These are phyloP conservation scores for Neurospora sp. DNA, from an alignment of 495 filamentous ascomycete species.

Conservation along the genomic window DNA sequence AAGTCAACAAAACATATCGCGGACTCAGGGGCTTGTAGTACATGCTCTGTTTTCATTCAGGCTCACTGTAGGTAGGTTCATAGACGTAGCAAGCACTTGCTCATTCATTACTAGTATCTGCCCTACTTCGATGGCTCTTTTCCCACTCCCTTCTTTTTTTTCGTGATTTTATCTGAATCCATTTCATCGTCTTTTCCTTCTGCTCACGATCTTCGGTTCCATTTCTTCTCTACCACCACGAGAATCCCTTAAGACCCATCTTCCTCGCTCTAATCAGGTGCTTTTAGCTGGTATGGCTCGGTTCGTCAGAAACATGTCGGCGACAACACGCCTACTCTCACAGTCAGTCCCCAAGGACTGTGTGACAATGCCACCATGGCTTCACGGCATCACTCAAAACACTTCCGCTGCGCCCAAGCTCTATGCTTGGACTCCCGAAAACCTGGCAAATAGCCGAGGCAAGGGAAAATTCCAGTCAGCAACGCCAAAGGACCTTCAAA, in stretches of 20 bases:
- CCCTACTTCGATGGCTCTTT: background rate
- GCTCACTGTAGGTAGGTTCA: background rate
- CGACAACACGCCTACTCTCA: background rate
- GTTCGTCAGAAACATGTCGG: background rate
- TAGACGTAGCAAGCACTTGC: background rate
- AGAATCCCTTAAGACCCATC: background rate
- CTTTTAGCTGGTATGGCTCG: background rate
- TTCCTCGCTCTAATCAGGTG: background rate
- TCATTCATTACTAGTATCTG: background rate
- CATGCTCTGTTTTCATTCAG: background rate
- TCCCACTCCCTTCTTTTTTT: background rate
- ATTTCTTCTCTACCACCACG: background rate
- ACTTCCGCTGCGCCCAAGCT: slow-evolving; percentile 12
- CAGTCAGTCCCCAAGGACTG: background rate
- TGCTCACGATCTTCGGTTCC: background rate
- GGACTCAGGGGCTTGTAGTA: background rate
- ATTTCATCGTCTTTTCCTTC: background rate
- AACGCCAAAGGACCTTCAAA: background rate
- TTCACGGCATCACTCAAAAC: background rate
- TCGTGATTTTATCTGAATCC: background rate
- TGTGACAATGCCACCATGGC: background rate
- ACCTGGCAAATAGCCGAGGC: slow-evolving; percentile 4
- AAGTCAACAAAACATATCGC: background rate
- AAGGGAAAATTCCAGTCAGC: background rate
- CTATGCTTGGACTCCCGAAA: slow-evolving; percentile 24